Evolutionary conservation across 306 rosid genomes (phyloP).

Genomic region (Spatholobus suberectus): DNA sequence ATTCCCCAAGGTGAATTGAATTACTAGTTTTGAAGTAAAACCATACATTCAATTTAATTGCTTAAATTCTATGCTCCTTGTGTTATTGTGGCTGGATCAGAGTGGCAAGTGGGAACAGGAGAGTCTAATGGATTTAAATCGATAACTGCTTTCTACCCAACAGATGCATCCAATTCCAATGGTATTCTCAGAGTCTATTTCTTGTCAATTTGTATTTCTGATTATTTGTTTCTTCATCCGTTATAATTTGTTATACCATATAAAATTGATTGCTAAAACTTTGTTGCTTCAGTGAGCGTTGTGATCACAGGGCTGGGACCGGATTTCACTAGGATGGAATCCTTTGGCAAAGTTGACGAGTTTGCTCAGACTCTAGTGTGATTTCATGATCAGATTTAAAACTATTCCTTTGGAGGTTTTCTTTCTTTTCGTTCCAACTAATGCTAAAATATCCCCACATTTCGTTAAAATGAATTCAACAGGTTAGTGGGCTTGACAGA

Average conservation of each 20-base stretch:
- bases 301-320: slow-evolving; percentile 90
- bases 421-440: not conserved
- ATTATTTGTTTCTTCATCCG: not conserved
- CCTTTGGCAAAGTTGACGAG: slow-evolving; percentile 92
- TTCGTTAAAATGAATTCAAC: slow-evolving; percentile 35
- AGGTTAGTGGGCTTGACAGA: slow-evolving; percentile 94
- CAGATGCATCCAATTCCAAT: slow-evolving; percentile 63
- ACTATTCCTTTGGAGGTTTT: not conserved
- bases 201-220: slow-evolving; percentile 16
- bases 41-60: not conserved
- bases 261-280: not conserved
- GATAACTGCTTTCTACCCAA: slow-evolving; percentile 84
- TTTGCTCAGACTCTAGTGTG: slow-evolving; percentile 92
- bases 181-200: slow-evolving; percentile 44
- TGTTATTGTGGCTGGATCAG: slow-evolving; percentile 38
- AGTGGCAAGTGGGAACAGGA: slow-evolving; percentile 83
- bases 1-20: slow-evolving; percentile 74
- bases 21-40: slow-evolving; percentile 24
- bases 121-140: slow-evolving; percentile 87
- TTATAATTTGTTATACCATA: not conserved
- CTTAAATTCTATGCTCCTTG: not conserved
- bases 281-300: slow-evolving; percentile 67
- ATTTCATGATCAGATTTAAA: slow-evolving; percentile 14
- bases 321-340: slow-evolving; percentile 92
- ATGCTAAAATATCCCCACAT: not conserved